Percentiles rank a stretch among this genome's conserved stretches.
Conservation (phyloP, 768 basidiomycete genomes). For the Serendipita sp. region DNA sequence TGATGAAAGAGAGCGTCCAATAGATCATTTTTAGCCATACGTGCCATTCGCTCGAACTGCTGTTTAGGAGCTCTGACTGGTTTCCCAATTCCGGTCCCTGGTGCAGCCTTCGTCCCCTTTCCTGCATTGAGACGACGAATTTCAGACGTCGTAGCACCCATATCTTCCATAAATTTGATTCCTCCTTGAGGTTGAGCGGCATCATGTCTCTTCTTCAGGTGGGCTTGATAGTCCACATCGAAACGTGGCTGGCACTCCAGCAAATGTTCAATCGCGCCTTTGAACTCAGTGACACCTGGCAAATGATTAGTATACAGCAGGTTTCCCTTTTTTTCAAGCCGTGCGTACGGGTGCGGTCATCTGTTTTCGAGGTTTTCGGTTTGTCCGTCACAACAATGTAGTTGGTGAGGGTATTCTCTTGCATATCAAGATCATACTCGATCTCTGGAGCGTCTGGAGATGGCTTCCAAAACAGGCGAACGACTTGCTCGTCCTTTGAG, state of each 20-base stretch:
- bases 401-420: constrained; percentile 70
- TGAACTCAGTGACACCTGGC: constrained; percentile 24
- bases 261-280: constrained; percentile 68
- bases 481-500: constrained; percentile 34
- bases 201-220: constrained; percentile 50
- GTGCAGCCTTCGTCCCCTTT: constrained; percentile 28
- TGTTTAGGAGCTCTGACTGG: constrained; percentile 43
- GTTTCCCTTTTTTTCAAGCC: background rate
- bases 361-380: constrained; percentile 55
- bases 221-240: constrained; percentile 47
- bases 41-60: constrained; percentile 75
- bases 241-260: constrained; percentile 57
- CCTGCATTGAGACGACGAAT: constrained; percentile 9
- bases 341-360: constrained; percentile 6
- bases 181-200: constrained; percentile 50
- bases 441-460: constrained; percentile 28
- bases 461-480: constrained; percentile 50
- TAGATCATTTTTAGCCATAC: constrained; percentile 77
- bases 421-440: constrained; percentile 78
- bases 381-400: constrained; percentile 74
- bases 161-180: constrained; percentile 61
- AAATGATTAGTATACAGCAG: background rate
- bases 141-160: constrained; percentile 33
- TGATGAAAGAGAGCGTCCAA: constrained; percentile 65
- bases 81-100: background rate